Evolutionary conservation across 345 rosid genomes (phyloP).

Genomic region (Sisymbrium altissimum): DNA sequence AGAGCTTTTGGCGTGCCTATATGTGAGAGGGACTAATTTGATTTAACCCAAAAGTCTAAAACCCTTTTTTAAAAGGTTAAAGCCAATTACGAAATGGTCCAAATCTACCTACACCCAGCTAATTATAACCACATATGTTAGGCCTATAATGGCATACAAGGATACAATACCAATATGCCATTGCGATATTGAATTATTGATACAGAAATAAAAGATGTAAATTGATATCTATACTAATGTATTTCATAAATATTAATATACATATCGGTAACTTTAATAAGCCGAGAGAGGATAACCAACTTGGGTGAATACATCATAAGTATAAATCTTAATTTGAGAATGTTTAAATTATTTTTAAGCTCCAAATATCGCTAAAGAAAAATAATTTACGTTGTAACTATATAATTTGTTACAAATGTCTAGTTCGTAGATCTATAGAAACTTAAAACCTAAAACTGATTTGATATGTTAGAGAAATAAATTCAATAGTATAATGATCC

Average conservation of each 20-base stretch:
- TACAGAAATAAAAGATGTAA: background rate
- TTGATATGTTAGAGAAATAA: background rate
- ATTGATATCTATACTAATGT: background rate
- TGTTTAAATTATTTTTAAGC: too few species aligned
- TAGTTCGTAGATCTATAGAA: background rate
- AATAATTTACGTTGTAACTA: background rate
- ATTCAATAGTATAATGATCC: background rate
- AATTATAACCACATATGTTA: background rate
- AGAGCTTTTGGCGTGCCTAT: conserved; percentile 26
- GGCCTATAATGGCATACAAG: background rate
- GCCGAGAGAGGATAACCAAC: background rate
- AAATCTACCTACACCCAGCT: conserved; percentile 14
- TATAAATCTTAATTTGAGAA: too few species aligned
- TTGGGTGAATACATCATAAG: background rate
- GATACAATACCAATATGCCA: background rate
- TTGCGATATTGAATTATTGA: background rate
- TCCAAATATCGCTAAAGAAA: background rate
- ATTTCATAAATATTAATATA: background rate
- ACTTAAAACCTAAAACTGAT: background rate
- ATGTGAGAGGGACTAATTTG: conserved; percentile 19
- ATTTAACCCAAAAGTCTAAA: conserved; percentile 23
- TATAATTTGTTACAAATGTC: background rate
- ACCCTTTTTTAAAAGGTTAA: conserved; percentile 2
- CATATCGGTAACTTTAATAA: background rate
- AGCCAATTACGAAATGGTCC: conserved; percentile 24